Evolutionary conservation across 257 asterid genomes (phyloP), one percentile per base, ranked within the genome.

Genomic region (Gardenia jasminoides): DNA sequence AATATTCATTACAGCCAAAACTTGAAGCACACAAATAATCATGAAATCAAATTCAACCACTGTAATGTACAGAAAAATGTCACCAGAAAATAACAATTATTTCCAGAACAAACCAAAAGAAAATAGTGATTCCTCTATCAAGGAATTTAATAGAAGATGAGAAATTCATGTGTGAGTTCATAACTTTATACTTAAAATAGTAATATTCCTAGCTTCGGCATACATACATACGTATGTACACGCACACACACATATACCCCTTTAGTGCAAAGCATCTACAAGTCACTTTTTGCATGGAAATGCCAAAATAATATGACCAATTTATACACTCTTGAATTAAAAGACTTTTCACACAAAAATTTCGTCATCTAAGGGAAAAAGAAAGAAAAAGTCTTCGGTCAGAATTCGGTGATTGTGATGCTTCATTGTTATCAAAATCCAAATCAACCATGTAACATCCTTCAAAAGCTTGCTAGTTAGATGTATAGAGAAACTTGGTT

Each of bases 1-100:
- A 82, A 56, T 13, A 76, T 72, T 81, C 20, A 47, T 59, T 65
- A 36, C 43, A 30, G 67, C 76, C 19, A 46, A 30, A 80, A 66
- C 50, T 76, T 67, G 46, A 65, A 41, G n/a, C 11, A 76, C 12
- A 33, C 16, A 11, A 65, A 46, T 36, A 26, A 54, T 30, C 16
- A 64, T 65, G 52, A 64, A 64, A 54, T 10, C 76, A 39, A 65
- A 78, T 46, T 74, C 31, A 52, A 20, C 28, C 17, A 58, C 22
- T 41, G 11, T 31, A 4, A n/a, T 22, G 16, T 39, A 43, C 28
- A 79, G 43, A 16, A 41, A 26, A 59, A 22, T 3, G 20, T 31
- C 4, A 54, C 22, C 8, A 56, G 52, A 11, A 47, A 47, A 47
- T 47, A 47, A 47, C 52, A 47, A 47, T 47, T 6, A 33, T 36